Conservation (phyloP, 352 stramenopile genomes). For the Plasmopara halstedii region DNA sequence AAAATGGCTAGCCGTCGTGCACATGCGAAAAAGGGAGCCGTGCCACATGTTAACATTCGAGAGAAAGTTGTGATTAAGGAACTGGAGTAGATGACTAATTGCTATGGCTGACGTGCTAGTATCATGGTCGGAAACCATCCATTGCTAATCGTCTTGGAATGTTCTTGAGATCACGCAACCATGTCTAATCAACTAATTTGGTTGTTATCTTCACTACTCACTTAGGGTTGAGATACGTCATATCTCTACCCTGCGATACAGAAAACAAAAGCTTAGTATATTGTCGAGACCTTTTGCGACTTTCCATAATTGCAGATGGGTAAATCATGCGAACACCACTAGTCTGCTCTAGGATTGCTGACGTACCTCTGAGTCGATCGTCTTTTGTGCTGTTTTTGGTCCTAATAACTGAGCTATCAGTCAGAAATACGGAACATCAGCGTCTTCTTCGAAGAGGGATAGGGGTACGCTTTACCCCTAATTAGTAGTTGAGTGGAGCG, state of each 20-base stretch:
- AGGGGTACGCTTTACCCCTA: no score
- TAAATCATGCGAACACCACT: background rate
- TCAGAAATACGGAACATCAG: no score
- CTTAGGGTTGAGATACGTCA: background rate
- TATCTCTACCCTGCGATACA: no score
- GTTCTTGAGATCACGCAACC: conserved; percentile 9
- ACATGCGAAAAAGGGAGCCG: conserved; percentile 67
- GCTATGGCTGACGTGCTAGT: conserved; percentile 11
- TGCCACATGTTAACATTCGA: conserved; percentile 66
- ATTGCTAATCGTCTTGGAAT: conserved; percentile 19
- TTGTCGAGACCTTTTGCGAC: no score
- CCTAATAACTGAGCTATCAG: no score
- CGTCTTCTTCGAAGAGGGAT: no score
- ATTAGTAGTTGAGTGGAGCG: no score
- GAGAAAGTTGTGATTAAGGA: conserved; percentile 72
- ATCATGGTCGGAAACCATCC: conserved; percentile 7
- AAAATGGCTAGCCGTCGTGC: conserved; percentile 82
- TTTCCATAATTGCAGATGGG: no score
- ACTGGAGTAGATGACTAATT: conserved; percentile 82
- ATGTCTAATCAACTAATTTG: conserved; percentile 14
- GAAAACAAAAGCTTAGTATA: no score
- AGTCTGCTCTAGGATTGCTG: background rate
- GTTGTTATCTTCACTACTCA: background rate
- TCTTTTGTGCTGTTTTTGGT: background rate
- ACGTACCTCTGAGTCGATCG: background rate